These are phyloP conservation scores for Dendrobium huoshanense DNA, from an alignment of 106 monocot species.

Conservation along the genomic window DNA sequence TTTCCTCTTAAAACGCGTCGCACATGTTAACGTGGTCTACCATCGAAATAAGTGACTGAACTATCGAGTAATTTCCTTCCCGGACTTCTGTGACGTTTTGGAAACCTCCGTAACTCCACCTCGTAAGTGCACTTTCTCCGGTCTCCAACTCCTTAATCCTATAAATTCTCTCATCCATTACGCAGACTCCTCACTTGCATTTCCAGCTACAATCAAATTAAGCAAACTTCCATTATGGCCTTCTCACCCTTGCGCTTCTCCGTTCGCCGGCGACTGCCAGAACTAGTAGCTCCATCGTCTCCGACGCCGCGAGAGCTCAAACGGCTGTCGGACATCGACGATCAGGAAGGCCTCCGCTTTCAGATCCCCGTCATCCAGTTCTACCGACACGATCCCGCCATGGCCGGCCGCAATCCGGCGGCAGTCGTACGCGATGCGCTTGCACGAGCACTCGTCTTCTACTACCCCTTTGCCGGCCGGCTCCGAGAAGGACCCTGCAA, in stretches of 20 bases:
- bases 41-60: not conserved
- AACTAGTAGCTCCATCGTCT: conserved; percentile 25
- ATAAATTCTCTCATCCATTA: not conserved
- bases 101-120: not conserved
- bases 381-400: conserved; percentile 9
- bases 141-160: not conserved
- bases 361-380: conserved; percentile 32
- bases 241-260: conserved; percentile 9
- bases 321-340: conserved; percentile 38
- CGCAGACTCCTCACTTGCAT: not conserved
- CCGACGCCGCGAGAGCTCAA: conserved; percentile 35
- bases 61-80: not conserved
- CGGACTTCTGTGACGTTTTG: not conserved
- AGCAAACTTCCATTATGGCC: not conserved
- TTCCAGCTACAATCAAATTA: conserved; percentile 1
- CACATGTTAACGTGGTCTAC: no score
- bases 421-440: conserved; percentile 42
- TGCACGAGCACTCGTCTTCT: conserved; percentile 39
- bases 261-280: conserved; percentile 17
- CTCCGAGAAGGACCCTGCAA: conserved; percentile 26
- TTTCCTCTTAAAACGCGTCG: no score
- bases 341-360: conserved; percentile 41
- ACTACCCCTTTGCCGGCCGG: conserved; percentile 71
- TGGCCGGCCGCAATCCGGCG: conserved; percentile 22
- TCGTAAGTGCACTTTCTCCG: no score